Base-by-base conservation (phyloP, 2,329 filamentous ascomycete genomes). In the Fusarium vanettenii region DNA sequence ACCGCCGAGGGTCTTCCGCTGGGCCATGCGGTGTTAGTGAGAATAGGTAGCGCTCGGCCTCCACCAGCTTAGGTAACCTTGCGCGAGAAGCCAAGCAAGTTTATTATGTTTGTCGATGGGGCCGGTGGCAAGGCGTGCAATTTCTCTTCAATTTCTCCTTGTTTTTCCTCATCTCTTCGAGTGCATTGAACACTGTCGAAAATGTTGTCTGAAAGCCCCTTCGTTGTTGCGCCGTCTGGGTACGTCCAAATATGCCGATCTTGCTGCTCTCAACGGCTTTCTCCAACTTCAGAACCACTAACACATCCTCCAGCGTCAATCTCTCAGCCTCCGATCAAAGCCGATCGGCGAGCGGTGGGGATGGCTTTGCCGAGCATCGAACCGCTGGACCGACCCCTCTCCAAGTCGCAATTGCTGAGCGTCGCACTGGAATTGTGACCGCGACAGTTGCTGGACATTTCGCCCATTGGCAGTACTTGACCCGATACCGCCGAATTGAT, bases 381-480 rank as follows among this genome's bases (percentile, higher is more conserved):
- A 73, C 69, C 76, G 76, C 74, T 74, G 66, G 70, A 35, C 78
- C 75, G 72, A 79, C 76, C 73, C 78, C 78, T 79, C 78, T 79
- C 65, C 72, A 78, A 64, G 56, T 69, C 29, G 65, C 72, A 27
- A 67, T 79, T 56, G 71, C 70, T 69, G 69, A 71, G 59, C 72
- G 78, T 62, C 75, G 76, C 43, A 78, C 69, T 62, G 70, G 72
- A 37, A 69, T 79, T 67, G 52, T 79, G 29, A 69, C 76, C 27
- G 70, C 73, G 35, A 78, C 77, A 35, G 69, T 79, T 41, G 64
- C 73, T 64, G 69, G 76, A 31, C 77, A 79, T 67, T 79, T 79
- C 50, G 70, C 70, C 29, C 74, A 78, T 61, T 79, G 76, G 67
- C 76, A 79, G 59, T 79, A 78, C 67, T 62, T 78, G 22, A 75